Percentiles rank a stretch among this genome's conserved stretches.
Conservation (phyloP, 1,139 yeast species). For the Pichiaceae sp. region DNA sequence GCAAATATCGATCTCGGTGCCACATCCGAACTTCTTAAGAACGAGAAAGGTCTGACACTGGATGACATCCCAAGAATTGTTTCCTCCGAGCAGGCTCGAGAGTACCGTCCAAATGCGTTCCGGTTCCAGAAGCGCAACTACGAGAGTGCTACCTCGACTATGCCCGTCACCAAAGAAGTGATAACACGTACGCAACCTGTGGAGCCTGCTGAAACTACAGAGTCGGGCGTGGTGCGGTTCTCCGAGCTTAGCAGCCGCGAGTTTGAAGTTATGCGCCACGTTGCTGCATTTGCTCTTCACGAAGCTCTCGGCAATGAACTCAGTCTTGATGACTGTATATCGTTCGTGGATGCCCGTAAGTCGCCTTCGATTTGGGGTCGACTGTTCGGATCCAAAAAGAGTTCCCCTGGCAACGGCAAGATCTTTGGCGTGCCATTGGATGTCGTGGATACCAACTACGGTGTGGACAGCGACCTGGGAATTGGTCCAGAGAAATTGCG, state of each 20-base stretch:
- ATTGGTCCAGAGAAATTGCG: constrained; percentile 75
- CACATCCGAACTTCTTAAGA: constrained; percentile 67
- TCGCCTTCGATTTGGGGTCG: constrained; percentile 73
- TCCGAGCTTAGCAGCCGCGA: constrained; percentile 64
- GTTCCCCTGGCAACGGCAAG: constrained; percentile 21
- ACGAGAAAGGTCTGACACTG: constrained; percentile 78
- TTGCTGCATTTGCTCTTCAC: constrained; percentile 58
- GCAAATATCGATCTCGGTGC: constrained; percentile 26
- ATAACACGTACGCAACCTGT: constrained; percentile 2
- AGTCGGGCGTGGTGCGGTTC: constrained; percentile 31
- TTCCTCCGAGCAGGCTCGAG: constrained; percentile 95
- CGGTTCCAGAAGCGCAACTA: constrained; percentile 43
- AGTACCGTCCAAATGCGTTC: constrained; percentile 80
- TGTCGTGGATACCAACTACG: constrained; percentile 63
- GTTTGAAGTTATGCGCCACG: constrained; percentile 53
- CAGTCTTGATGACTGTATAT: constrained; percentile 41
- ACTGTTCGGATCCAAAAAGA: constrained; percentile 29
- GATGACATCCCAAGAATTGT: constrained; percentile 97
- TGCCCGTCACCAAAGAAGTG: constrained; percentile 30
- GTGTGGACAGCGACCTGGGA: constrained; percentile 81
- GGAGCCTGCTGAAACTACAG: not conserved
- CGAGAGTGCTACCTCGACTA: constrained; percentile 25
- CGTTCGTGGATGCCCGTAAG: constrained; percentile 50
- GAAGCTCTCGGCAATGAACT: constrained; percentile 31
- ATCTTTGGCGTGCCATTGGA: constrained; percentile 82